These are phyloP conservation scores for Suillus clintonianus DNA, from an alignment of 768 basidiomycete species.

Conservation along the genomic window DNA sequence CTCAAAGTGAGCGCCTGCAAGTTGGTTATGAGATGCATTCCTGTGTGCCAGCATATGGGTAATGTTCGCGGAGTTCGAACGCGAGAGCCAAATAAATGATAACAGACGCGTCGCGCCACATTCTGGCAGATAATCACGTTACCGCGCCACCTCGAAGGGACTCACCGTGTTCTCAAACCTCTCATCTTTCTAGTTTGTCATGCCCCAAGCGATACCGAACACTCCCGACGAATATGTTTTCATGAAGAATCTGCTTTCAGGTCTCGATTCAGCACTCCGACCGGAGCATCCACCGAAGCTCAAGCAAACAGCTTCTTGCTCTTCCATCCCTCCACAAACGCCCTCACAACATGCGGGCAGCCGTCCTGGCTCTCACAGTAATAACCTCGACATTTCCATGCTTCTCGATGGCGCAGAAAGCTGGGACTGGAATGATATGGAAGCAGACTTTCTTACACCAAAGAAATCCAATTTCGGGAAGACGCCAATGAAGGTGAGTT, in stretches of 20 bases:
- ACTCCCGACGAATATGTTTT: conserved; percentile 58
- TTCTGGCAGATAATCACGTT: background rate
- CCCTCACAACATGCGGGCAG: conserved; percentile 21
- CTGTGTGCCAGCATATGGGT: background rate
- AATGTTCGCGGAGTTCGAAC: conserved; percentile 2
- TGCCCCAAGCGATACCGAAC: conserved; percentile 38
- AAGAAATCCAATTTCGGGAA: conserved; percentile 42
- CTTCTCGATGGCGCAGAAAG: conserved; percentile 68
- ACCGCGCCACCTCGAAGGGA: background rate
- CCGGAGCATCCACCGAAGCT: conserved; percentile 30
- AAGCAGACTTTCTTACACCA: conserved; percentile 50
- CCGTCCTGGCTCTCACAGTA: conserved; percentile 5
- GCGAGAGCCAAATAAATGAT: background rate
- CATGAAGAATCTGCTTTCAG: conserved; percentile 53
- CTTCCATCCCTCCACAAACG: background rate
- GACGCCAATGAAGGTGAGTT: conserved; percentile 17
- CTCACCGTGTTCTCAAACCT: background rate
- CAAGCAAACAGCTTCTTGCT: conserved; percentile 6
- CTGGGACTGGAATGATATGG: conserved; percentile 70
- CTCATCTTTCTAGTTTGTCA: conserved; percentile 13
- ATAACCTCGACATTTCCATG: conserved; percentile 44
- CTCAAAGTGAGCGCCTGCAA: background rate
- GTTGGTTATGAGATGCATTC: background rate
- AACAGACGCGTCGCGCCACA: conserved; percentile 8
- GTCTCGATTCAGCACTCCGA: conserved; percentile 45